These are phyloP conservation scores for Pyrenula aspistea DNA, from an alignment of 495 filamentous ascomycete genomes.

Conservation along the genomic window DNA sequence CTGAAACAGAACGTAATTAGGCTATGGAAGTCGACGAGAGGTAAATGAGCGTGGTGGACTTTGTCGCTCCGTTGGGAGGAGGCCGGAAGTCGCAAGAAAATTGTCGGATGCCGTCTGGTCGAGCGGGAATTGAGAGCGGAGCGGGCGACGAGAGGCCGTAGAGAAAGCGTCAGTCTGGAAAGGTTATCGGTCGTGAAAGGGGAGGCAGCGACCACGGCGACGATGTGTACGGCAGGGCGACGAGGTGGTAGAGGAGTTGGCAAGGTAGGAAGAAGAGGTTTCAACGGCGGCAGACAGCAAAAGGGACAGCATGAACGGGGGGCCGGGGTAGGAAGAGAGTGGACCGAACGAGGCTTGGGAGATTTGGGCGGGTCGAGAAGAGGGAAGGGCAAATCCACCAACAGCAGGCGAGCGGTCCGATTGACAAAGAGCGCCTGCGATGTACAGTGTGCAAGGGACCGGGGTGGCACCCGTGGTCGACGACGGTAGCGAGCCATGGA, in stretches of 20 bases:
- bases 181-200: not conserved
- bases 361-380: not conserved
- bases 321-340: not conserved
- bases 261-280: not conserved
- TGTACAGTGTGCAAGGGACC: not conserved
- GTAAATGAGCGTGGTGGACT: not conserved
- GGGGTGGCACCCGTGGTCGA: not conserved
- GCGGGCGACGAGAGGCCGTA: not conserved
- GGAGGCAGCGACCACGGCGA: not conserved
- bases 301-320: not conserved
- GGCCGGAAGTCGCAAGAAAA: too few relatives aligned
- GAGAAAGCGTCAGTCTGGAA: not conserved
- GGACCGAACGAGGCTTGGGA: not conserved
- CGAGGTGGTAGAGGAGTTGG: not conserved
- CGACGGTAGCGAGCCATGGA: not conserved
- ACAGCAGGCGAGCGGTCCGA: not conserved
- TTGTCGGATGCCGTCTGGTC: too few relatives aligned
- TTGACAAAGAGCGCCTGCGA: not conserved
- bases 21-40: not conserved
- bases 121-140: too few relatives aligned
- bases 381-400: not conserved
- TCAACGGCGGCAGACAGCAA: not conserved
- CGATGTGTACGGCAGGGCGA: not conserved
- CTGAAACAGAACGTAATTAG: not conserved
- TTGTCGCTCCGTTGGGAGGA: too few relatives aligned